Evolutionary conservation across 345 rosid species (phyloP), one percentile per base, ranked within the genome.

Genomic region (Aquilaria malaccensis): DNA sequence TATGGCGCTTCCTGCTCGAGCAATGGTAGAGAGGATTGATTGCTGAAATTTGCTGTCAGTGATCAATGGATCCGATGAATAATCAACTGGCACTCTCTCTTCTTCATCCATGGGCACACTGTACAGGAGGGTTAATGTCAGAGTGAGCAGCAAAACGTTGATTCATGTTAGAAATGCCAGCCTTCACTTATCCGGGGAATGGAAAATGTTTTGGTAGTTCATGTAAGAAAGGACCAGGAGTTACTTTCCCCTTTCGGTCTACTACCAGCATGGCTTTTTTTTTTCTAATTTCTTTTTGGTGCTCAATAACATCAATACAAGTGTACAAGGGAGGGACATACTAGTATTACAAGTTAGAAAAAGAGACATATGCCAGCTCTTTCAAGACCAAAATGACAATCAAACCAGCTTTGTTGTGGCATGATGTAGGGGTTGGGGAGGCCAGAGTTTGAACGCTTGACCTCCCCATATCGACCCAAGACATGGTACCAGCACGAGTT

Each of bases 101-200:
- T 53, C 70, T 64, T 72, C 71, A 58, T 75, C 77, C 74, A 75
- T 72, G 14, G 70, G 60, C 10, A 72, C 77, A 55, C 79, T 79
- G 75, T 69, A 58, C 30, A 13, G 11, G 13, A 10, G 43, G 32
- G 14, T 30, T 46, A 12, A 9, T 31, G 33, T 14, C 10, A 48
- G 54, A 52, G 54, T 10, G 30, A 52, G 31, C 15, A 47, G 12
- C 22, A 22, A 22, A 22, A 22, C 22, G 22, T 22, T 22, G 22
- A 22, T 22, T 50, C 11, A 13, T 50, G 13, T 50, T 2, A 10
- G 13, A 3, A 14, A 50, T 22, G 31, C 22, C 22, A 22, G 22
- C 22, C 22, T 22, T 22, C 22, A 22, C 22, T 22, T 22, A 22
- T 22, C 22, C 22, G 22, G 22, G 22, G 22, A 22, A 22, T 22